Evolutionary conservation across 2,329 filamentous ascomycete genomes (phyloP).

Genomic region (Sarocladium strictum): DNA sequence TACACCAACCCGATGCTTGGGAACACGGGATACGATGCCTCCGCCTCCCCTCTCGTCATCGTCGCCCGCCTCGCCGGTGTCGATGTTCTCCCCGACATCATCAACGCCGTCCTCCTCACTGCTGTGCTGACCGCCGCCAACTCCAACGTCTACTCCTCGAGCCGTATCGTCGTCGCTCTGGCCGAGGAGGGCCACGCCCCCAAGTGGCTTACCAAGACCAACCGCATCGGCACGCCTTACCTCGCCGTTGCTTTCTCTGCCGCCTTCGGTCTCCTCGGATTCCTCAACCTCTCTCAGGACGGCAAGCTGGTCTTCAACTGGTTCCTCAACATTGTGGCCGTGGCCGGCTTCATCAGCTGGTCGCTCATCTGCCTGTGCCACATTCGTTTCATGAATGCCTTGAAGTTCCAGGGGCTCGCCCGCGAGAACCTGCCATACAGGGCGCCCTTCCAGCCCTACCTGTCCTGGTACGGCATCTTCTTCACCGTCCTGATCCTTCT

Average conservation of each 20-base stretch:
- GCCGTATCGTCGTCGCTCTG: constrained; percentile 61
- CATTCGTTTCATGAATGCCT: constrained; percentile 57
- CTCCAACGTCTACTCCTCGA: constrained; percentile 69
- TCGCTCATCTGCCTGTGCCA: constrained; percentile 59
- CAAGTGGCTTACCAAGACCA: constrained; percentile 51
- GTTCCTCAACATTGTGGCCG: constrained; percentile 65
- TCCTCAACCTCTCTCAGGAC: constrained; percentile 56
- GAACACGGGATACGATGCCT: constrained; percentile 48
- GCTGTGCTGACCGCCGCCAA: constrained; percentile 75
- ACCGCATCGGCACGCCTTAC: constrained; percentile 57
- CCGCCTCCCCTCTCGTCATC: constrained; percentile 60
- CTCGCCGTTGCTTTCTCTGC: constrained; percentile 48
- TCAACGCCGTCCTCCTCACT: constrained; percentile 73
- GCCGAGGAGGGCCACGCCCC: constrained; percentile 61
- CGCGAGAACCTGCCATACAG: constrained; percentile 54
- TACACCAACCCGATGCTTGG: constrained; percentile 51
- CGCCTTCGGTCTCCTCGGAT: constrained; percentile 57
- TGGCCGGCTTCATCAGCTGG: constrained; percentile 67
- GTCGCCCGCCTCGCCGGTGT: constrained; percentile 58
- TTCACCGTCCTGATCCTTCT: constrained; percentile 59
- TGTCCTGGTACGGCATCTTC: constrained; percentile 60
- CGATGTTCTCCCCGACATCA: constrained; percentile 57
- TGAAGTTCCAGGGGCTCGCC: constrained; percentile 49
- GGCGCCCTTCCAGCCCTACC: constrained; percentile 56
- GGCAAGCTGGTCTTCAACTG: constrained; percentile 63